Conservation (phyloP, 2,329 filamentous ascomycete species). For the Epichloe sylvatica region DNA sequence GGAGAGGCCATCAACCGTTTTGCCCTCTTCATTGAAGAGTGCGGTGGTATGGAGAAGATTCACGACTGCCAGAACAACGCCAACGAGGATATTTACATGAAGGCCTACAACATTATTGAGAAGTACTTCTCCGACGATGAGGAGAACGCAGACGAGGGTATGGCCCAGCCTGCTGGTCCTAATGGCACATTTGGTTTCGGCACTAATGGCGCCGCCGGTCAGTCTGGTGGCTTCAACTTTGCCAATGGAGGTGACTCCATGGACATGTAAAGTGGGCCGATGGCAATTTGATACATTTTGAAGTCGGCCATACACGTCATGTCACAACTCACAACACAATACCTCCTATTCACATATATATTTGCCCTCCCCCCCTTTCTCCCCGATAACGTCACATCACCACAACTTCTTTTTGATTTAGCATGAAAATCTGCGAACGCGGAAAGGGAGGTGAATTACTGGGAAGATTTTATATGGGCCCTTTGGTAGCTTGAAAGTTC, state of each 20-base stretch:
- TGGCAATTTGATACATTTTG: neutral
- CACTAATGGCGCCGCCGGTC: constrained; percentile 38
- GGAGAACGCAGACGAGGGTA: constrained; percentile 71
- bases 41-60: constrained; percentile 99
- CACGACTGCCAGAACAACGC: constrained; percentile 99
- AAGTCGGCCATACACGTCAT: neutral
- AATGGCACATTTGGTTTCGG: constrained; percentile 73
- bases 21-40: constrained; percentile 96
- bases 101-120: constrained; percentile 99
- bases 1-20: constrained; percentile 84
- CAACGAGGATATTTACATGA: constrained; percentile 99
- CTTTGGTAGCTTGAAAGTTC: constrained; percentile 54
- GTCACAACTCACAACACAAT: neutral
- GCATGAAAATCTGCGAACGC: constrained; percentile 21
- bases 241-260: constrained; percentile 55
- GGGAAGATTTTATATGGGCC: constrained; percentile 24
- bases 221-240: constrained; percentile 86
- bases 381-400: constrained; percentile 19
- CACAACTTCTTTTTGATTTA: constrained; percentile 16
- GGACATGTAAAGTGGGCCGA: constrained; percentile 41
- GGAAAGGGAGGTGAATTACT: constrained; percentile 13
- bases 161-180: constrained; percentile 54
- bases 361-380: constrained; percentile 8
- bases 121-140: constrained; percentile 99
- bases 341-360: constrained; percentile 5